phyloP scores from a whole-genome alignment of 805 yeast species.

The Suhomyces pyralidae region DNA sequence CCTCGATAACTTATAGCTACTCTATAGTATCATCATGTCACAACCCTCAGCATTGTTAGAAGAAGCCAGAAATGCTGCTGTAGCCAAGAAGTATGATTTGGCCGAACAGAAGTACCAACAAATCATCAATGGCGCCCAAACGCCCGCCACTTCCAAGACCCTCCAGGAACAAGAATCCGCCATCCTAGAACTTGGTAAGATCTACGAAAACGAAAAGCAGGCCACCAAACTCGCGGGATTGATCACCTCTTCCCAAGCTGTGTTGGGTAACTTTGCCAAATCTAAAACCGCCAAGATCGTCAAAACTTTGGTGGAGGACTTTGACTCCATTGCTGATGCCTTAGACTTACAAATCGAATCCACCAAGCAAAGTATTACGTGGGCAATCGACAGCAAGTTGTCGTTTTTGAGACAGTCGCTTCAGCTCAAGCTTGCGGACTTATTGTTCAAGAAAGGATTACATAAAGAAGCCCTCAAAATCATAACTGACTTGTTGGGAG shows the following conservation, averaged over 20 bases:
- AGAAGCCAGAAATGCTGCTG: constrained; percentile 60
- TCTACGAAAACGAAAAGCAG: constrained; percentile 54
- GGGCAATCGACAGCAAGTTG: constrained; percentile 83
- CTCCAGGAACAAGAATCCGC: constrained; percentile 58
- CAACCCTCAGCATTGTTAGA: constrained; percentile 34
- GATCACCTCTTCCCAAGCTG: constrained; percentile 62
- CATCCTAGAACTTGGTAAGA: constrained; percentile 69
- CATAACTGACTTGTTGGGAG: constrained; percentile 68
- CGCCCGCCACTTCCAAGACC: constrained; percentile 19
- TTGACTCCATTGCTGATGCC: constrained; percentile 60
- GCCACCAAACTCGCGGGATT: constrained; percentile 55
- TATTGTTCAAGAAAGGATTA: constrained; percentile 62
- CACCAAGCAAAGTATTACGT: constrained; percentile 75
- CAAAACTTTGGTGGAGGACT: constrained; percentile 72
- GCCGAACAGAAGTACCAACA: constrained; percentile 63
- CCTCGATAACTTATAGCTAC: neutral
- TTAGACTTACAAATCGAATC: constrained; percentile 69
- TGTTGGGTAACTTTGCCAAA: constrained; percentile 82
- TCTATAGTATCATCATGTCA: constrained; percentile 14
- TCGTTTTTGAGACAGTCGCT: constrained; percentile 85
- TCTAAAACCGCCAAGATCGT: constrained; percentile 93
- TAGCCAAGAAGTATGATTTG: constrained; percentile 43
- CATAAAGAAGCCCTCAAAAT: constrained; percentile 71
- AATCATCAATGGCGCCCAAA: constrained; percentile 34
- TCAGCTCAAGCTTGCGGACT: constrained; percentile 76